Evolutionary conservation across 2,329 filamentous ascomycete genomes (phyloP), one percentile per base, ranked within the genome.

Genomic region (Rugonectria rugulosa): DNA sequence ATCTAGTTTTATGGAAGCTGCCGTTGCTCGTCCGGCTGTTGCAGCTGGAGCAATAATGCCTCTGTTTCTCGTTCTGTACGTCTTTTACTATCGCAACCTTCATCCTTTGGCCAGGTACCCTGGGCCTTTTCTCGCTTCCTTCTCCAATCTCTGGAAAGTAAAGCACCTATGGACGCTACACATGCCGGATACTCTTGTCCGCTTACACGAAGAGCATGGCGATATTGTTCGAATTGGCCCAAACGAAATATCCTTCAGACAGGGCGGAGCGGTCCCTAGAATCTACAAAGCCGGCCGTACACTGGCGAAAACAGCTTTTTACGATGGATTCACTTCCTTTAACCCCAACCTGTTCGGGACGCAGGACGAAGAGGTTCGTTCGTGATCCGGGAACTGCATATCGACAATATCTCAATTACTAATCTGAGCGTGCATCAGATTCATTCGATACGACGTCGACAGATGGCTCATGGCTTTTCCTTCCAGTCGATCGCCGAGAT

Each of bases 271-370:
- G n/a, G 38, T 47, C 9, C 12, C 17, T 17, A 36, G 20, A 15
- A 54, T 54, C 26, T 54, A 54, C 36, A 54, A 54, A n/a, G 36
- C 43, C 2, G 51, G 51, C 10, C 43, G 51, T 5, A 11, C 24
- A 3, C 19, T 54, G 27, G 43, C 43, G 6, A 54, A 54, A 20
- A 54, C 51, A 12, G 27, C 36, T 12, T 54, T 54, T n/a, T 54
- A 54, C n/a, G 43, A 48, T 32, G 51, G 43, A 19, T 54, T 54
- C 17, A 54, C 51, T 8, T 21, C 51, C 3, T 54, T 54, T n/a
- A 54, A 54, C 17, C 43, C 51, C 27, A 54, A 54, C 15, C 27
- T 54, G 10, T 54, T 54, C 29, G 51, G 51, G 2, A 54, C 51
- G 9, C 51, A 48, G 5, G 43, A 43, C 31, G 43, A 54, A 9